Evolutionary conservation across 306 rosid species (phyloP).

Genomic region (Citrullus colocynthis): DNA sequence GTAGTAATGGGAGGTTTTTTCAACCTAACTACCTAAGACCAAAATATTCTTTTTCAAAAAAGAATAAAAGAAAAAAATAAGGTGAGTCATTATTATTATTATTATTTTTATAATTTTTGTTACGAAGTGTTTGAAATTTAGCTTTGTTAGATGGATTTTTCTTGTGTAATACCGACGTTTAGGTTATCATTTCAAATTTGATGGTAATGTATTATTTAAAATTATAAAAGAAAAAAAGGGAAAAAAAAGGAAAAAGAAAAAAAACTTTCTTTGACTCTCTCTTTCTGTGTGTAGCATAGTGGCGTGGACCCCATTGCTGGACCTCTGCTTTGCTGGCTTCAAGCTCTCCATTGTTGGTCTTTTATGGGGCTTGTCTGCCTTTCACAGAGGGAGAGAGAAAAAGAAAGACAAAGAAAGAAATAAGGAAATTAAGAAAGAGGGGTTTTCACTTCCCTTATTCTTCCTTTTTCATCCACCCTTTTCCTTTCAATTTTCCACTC

Average conservation of each 20-base stretch:
- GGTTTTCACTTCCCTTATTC: slow-evolving; percentile 24
- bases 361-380: slow-evolving; percentile 57
- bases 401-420: neutral
- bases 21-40: too few species aligned
- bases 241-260: neutral
- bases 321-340: slow-evolving; percentile 88
- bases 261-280: slow-evolving; percentile 32
- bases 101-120: too few species aligned
- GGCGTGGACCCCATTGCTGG: slow-evolving; percentile 70
- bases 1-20: too few species aligned
- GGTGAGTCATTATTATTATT: too few species aligned
- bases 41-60: too few species aligned
- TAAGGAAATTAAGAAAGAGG: neutral
- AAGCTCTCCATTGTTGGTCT: slow-evolving; percentile 56
- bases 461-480: slow-evolving; percentile 10
- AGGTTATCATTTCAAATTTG: neutral
- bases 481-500: slow-evolving; percentile 12
- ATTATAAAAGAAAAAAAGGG: neutral
- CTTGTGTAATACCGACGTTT: neutral
- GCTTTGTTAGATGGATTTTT: too few species aligned
- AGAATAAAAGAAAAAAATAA: too few species aligned
- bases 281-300: slow-evolving; percentile 7
- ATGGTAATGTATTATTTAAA: too few species aligned
- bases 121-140: too few species aligned
- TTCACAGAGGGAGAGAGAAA: neutral